Evolutionary conservation across 805 yeast genomes (phyloP).

Genomic region (Komagataella kurtzmanii): DNA sequence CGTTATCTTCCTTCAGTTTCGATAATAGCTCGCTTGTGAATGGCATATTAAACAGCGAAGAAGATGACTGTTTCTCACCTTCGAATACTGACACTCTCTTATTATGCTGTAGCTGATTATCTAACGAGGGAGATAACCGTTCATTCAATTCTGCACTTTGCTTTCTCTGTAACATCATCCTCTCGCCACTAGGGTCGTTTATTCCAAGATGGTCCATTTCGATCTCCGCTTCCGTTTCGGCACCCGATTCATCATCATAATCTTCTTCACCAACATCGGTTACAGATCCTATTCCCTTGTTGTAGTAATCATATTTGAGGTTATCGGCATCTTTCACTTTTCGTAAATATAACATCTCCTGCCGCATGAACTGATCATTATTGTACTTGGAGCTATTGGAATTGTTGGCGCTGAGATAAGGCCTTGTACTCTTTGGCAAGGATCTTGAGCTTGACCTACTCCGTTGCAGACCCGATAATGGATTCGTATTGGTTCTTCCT

Average conservation of each 20-base stretch:
- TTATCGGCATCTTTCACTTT: background rate
- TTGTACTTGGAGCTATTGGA: slow-evolving; percentile 12
- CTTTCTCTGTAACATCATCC: background rate
- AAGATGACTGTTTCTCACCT: slow-evolving; percentile 1
- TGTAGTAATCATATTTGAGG: background rate
- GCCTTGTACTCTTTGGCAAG: slow-evolving; percentile 13
- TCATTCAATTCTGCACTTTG: background rate
- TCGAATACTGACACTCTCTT: background rate
- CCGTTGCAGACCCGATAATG: background rate
- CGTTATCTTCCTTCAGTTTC: slow-evolving; percentile 6
- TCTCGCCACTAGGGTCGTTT: background rate
- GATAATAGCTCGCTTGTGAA: slow-evolving; percentile 15
- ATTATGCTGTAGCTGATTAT: background rate
- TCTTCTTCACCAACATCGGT: slow-evolving; percentile 2
- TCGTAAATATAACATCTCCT: slow-evolving; percentile 33
- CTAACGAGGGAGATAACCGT: background rate
- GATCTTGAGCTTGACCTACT: slow-evolving; percentile 3
- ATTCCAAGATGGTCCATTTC: background rate
- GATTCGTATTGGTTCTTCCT: background rate
- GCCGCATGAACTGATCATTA: slow-evolving; percentile 31
- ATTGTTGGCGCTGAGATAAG: slow-evolving; percentile 8
- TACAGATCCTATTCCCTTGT: background rate
- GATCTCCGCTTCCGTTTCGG: slow-evolving; percentile 2
- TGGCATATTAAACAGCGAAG: slow-evolving; percentile 5
- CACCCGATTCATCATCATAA: slow-evolving; percentile 3